These are phyloP conservation scores for Parathielavia hyrcaniae DNA, from an alignment of 495 filamentous ascomycete genomes.

Conservation along the genomic window DNA sequence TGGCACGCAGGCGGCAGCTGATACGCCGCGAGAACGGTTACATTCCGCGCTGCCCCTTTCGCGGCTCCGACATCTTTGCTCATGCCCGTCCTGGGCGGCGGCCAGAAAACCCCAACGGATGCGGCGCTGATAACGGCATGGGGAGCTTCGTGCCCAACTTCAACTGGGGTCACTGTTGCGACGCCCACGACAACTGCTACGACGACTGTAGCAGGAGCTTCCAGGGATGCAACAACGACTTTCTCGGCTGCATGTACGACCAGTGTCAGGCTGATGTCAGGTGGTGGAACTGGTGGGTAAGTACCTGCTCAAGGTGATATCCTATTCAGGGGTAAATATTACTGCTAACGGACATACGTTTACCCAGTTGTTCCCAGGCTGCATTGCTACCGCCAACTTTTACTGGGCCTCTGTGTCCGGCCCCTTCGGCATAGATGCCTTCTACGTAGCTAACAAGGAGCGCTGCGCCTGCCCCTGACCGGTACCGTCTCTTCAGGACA, in stretches of 20 bases:
- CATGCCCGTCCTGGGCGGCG: neutral
- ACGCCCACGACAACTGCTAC: slow-evolving; percentile 17
- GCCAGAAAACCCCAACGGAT: slow-evolving; percentile 2
- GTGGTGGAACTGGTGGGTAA: neutral
- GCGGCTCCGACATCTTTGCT: neutral
- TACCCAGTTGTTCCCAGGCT: slow-evolving; percentile 5
- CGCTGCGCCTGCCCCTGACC: slow-evolving; percentile 17
- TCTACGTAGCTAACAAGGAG: slow-evolving; percentile 8
- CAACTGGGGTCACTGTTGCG: slow-evolving; percentile 18
- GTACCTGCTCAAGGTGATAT: neutral
- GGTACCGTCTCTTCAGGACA: neutral
- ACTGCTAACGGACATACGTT: neutral
- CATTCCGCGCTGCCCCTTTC: neutral
- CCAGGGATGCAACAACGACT: slow-evolving; percentile 17
- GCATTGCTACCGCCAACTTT: slow-evolving; percentile 16
- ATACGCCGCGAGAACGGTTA: neutral
- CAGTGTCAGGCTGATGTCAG: neutral
- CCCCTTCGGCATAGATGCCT: slow-evolving; percentile 1
- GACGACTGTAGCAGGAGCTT: slow-evolving; percentile 16
- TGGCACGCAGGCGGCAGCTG: neutral
- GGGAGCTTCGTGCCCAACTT: slow-evolving; percentile 8
- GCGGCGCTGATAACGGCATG: neutral
- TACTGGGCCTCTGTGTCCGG: slow-evolving; percentile 10
- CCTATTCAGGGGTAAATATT: neutral
- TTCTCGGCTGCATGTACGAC: slow-evolving; percentile 16